These are phyloP conservation scores for Dipodascus geniculatus DNA, from an alignment of 805 yeast genomes.

Conservation along the genomic window DNA sequence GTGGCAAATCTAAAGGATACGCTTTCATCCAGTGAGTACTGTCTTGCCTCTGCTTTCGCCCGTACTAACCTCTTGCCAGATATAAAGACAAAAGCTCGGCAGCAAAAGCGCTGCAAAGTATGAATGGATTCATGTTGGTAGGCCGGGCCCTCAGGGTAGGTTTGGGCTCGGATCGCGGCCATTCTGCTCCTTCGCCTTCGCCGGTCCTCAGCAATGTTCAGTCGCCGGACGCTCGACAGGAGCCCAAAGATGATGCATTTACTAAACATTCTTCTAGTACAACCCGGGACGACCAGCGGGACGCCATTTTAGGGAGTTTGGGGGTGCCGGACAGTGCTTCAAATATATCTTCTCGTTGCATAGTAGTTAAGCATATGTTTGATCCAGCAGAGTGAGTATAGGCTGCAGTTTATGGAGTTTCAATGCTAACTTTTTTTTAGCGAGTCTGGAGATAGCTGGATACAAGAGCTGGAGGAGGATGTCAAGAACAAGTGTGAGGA, in stretches of 20 bases:
- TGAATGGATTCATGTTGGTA: conserved; percentile 21
- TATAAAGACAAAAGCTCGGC: conserved; percentile 13
- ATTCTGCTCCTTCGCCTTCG: neutral
- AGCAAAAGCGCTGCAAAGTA: conserved; percentile 17
- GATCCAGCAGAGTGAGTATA: conserved; percentile 20
- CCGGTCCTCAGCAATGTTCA: too few relatives aligned
- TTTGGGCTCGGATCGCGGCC: conserved; percentile 7
- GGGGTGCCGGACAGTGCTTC: too few relatives aligned
- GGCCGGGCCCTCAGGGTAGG: conserved; percentile 23
- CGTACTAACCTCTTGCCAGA: conserved; percentile 3
- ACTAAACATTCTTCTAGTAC: neutral
- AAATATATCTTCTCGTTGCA: conserved; percentile 19
- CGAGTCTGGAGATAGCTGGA: conserved; percentile 25
- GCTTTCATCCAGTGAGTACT: conserved; percentile 57
- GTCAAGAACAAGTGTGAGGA: conserved; percentile 27
- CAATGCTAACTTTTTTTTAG: conserved; percentile 9
- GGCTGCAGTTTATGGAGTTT: neutral
- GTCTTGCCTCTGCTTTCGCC: neutral
- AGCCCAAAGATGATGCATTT: neutral
- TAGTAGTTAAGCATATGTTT: conserved; percentile 23
- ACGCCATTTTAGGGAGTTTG: too few relatives aligned
- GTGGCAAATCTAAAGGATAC: conserved; percentile 80
- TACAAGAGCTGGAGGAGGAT: conserved; percentile 25
- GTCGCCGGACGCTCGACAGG: neutral
- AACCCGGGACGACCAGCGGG: too few relatives aligned